These are phyloP conservation scores for Berberis thunbergii DNA, from an alignment of 164 flowering plant species.

Conservation along the genomic window DNA sequence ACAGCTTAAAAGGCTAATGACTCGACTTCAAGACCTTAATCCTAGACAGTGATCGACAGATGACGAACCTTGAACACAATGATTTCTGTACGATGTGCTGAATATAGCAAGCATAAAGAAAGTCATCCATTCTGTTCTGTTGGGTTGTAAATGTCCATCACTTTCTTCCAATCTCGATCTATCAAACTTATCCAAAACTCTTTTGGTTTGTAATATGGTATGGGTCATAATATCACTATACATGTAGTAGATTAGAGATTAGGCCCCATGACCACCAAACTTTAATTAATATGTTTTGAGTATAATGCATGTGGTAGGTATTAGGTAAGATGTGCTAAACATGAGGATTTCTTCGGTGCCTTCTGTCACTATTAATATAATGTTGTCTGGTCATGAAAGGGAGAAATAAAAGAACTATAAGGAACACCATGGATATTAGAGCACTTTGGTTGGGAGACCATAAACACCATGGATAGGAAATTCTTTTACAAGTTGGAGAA, in stretches of 20 bases:
- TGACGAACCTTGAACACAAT: too few species aligned
- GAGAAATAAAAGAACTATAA: too few species aligned
- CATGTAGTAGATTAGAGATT: too few species aligned
- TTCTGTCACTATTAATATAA: neutral
- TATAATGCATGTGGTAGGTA: neutral
- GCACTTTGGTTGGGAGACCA: too few species aligned
- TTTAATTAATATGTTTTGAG: too few species aligned
- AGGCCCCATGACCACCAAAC: neutral
- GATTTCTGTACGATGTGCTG: too few species aligned
- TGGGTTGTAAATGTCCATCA: neutral
- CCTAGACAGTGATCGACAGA: too few species aligned
- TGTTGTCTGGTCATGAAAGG: neutral
- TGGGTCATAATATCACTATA: neutral
- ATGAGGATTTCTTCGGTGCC: neutral
- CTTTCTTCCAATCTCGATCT: neutral
- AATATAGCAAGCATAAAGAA: neutral
- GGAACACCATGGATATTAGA: too few species aligned
- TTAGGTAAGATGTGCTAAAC: neutral
- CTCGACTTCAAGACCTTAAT: too few species aligned
- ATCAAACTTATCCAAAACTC: neutral
- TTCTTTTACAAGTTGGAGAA: too few species aligned
- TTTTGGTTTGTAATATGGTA: neutral
- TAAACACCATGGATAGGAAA: too few species aligned
- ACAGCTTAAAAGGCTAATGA: too few species aligned
- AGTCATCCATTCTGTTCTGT: neutral